These are phyloP conservation scores for Lipomyces orientalis DNA, from an alignment of 805 yeast species.

Conservation along the genomic window DNA sequence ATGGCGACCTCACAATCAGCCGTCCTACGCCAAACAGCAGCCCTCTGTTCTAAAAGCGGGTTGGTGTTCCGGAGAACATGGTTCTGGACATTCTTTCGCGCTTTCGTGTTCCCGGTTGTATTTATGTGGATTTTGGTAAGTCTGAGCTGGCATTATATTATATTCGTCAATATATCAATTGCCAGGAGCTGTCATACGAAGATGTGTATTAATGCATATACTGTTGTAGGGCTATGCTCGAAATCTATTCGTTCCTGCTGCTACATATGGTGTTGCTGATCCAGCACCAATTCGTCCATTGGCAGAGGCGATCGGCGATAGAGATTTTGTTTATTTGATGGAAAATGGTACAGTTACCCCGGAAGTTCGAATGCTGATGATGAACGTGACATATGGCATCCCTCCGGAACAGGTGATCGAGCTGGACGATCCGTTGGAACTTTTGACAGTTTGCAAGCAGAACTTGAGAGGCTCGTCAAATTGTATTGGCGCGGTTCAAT, in stretches of 20 bases:
- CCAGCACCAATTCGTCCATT: conserved; percentile 41
- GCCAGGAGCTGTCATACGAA: not conserved
- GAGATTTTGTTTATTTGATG: conserved; percentile 42
- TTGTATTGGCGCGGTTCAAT: conserved; percentile 47
- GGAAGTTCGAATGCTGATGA: conserved; percentile 42
- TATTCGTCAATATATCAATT: not conserved
- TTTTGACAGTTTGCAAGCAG: conserved; percentile 42
- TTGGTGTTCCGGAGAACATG: conserved; percentile 39
- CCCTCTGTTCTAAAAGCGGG: conserved; percentile 32
- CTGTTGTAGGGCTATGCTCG: conserved; percentile 43
- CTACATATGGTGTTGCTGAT: conserved; percentile 44
- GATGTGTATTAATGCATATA: not conserved
- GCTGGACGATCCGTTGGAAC: conserved; percentile 39
- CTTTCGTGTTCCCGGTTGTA: conserved; percentile 44
- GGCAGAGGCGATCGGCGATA: conserved; percentile 40
- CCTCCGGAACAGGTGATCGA: conserved; percentile 41
- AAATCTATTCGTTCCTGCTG: conserved; percentile 43
- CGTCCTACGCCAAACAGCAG: conserved; percentile 33
- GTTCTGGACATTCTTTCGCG: conserved; percentile 45
- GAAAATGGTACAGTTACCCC: conserved; percentile 38
- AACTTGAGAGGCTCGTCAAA: conserved; percentile 44
- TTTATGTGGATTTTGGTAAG: conserved; percentile 45
- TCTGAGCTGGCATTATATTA: not conserved
- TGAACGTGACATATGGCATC: conserved; percentile 43
- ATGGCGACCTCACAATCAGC: conserved; percentile 13